Evolutionary conservation across 176 grass and related monocot species (phyloP).

Genomic region (Tillandsia fasciculata): DNA sequence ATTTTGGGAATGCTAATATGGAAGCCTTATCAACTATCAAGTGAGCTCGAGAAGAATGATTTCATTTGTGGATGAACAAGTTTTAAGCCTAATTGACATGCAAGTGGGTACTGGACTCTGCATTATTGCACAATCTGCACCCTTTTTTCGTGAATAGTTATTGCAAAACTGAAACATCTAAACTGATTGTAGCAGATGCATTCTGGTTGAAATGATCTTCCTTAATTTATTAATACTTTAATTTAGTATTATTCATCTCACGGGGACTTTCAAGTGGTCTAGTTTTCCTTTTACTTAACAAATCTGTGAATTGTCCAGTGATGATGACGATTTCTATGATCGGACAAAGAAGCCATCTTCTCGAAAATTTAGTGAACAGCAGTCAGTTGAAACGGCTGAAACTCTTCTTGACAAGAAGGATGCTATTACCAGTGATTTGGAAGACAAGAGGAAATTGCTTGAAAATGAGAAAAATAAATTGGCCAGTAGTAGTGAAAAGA

Average conservation of each 20-base stretch:
- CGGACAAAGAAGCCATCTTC: constrained; percentile 72
- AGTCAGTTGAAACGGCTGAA: constrained; percentile 88
- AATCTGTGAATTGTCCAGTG: constrained; percentile 34
- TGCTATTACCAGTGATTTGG: constrained; percentile 53
- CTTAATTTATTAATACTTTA: neutral
- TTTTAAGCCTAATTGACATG: too few relatives aligned
- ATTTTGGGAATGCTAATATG: too few relatives aligned
- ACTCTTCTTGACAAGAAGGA: constrained; percentile 92
- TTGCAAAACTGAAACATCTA: too few relatives aligned
- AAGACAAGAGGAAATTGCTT: constrained; percentile 64
- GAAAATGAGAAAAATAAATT: constrained; percentile 67
- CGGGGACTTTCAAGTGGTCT: neutral
- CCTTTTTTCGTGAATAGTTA: too few relatives aligned
- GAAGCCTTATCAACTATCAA: too few relatives aligned
- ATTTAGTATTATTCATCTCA: neutral
- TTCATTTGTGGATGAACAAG: too few relatives aligned
- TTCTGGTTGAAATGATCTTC: too few relatives aligned
- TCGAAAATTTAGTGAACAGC: constrained; percentile 45
- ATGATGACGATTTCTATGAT: constrained; percentile 96
- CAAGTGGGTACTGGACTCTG: too few relatives aligned
- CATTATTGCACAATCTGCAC: too few relatives aligned
- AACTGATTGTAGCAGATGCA: too few relatives aligned
- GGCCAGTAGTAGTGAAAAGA: constrained; percentile 18
- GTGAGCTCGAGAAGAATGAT: too few relatives aligned
- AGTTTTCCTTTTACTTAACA: neutral